Evolutionary conservation across 345 rosid species (phyloP), one percentile per base, ranked within the genome.

Genomic region (Pseudoturritis turrita): DNA sequence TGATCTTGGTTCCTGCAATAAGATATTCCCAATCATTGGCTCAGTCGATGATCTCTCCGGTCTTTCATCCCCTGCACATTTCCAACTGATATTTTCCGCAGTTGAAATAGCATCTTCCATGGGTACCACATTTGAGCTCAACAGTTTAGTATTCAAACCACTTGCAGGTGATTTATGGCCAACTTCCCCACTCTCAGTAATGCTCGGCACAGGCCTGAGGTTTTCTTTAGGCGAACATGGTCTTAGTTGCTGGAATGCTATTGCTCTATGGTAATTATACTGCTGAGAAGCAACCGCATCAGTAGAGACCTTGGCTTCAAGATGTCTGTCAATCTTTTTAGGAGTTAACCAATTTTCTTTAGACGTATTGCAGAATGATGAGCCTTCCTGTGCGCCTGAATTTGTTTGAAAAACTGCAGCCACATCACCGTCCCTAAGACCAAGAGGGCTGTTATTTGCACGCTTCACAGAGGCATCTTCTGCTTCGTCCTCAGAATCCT

Each of bases 401-500:
- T 65, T 58, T 60, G 56, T 36, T 6, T 51, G 61, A 50, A 72
- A 23, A 45, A 26, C 52, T 12, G 82, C 70, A 71, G 57, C 64
- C 23, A 52, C 49, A 51, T 76, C 79, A 46, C 71, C 79, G 8
- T 59, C 68, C 75, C 81, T 82, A 45, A 73, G 69, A 78, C 47
- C 79, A 65, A 59, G 72, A 52, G 93, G 96, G 65, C 86, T 88
- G 56, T 50, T 81, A 29, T 78, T 68, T 50, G 29, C 78, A 68
- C 75, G 89, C 83, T 69, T 84, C 31, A 36, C 39, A 37, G 50
- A 25, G 53, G 76, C 71, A 41, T 69, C 81, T 58, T 71, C 93
- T 47, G 72, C 82, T 64, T 90, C 97, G 40, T 91, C 97, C 62
- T 96, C 98, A 40, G 97, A 96, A 85, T 96, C 97, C 71, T 77